Percentiles rank a stretch among this genome's conserved stretches.
phyloP scores from a whole-genome alignment of 208 protist genomes.

The Crithidia fasciculata region DNA sequence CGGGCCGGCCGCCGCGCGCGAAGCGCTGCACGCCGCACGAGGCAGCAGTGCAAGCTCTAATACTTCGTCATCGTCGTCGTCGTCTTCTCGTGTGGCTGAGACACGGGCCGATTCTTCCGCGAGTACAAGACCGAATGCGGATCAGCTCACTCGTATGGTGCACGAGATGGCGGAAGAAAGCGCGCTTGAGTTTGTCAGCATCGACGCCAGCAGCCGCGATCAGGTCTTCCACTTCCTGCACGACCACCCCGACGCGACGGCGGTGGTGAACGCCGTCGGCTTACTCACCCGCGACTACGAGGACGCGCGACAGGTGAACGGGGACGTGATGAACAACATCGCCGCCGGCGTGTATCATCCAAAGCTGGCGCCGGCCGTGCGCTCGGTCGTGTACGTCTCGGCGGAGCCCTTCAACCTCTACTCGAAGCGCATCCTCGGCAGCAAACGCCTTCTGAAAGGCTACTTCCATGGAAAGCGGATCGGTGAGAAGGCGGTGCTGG shows the following conservation, averaged over 20 bases:
- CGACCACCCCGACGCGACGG: conserved; percentile 77
- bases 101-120: neutral
- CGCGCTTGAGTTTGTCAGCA: conserved; percentile 73
- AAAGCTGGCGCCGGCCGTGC: conserved; percentile 39
- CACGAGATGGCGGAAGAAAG: conserved; percentile 23
- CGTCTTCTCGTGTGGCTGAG: neutral
- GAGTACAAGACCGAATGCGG: conserved; percentile 13
- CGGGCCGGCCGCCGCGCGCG: conserved; percentile 38
- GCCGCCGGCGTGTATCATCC: conserved; percentile 66
- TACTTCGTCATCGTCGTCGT: conserved; percentile 1
- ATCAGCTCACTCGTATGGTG: conserved; percentile 29
- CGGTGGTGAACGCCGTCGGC: conserved; percentile 76
- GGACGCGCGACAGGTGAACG: conserved; percentile 66
- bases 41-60: neutral
- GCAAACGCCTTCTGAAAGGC: conserved; percentile 65
- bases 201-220: conserved; percentile 61
- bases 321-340: conserved; percentile 84
- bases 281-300: conserved; percentile 70
- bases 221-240: conserved; percentile 82
- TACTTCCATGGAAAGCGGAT: conserved; percentile 86
- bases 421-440: conserved; percentile 35
- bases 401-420: conserved; percentile 65
- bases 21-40: conserved; percentile 22
- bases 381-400: conserved; percentile 79
- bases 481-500: conserved; percentile 71